Evolutionary conservation across 1,284 basidiomycete genomes (phyloP).

Genomic region (Xerocomus amazonicus): DNA sequence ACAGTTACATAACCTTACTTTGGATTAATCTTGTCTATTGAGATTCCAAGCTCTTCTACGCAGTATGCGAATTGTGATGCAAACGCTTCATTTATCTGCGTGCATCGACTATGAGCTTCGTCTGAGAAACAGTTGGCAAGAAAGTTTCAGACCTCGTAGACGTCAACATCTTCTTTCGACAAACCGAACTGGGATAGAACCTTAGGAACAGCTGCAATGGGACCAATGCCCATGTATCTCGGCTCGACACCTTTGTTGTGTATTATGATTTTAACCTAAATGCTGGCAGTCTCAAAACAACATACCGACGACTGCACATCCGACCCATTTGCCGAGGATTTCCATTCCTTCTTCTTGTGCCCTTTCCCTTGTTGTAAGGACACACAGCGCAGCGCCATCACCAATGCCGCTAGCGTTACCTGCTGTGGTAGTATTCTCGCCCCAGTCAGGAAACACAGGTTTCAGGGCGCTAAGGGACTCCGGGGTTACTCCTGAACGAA

Average conservation of each 20-base stretch:
- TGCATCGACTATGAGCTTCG: not conserved
- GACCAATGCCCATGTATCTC: constrained; percentile 83
- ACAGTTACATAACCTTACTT: constrained; percentile 47
- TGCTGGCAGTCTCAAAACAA: constrained; percentile 10
- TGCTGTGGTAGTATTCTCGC: constrained; percentile 71
- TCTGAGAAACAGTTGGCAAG: constrained; percentile 21
- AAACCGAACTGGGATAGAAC: constrained; percentile 72
- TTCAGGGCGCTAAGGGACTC: constrained; percentile 67
- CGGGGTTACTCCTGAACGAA: constrained; percentile 72
- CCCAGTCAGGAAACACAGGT: constrained; percentile 79
- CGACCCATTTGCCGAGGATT: constrained; percentile 87
- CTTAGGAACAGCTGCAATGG: constrained; percentile 82
- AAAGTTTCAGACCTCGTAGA: constrained; percentile 69
- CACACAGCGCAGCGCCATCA: constrained; percentile 89
- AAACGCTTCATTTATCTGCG: constrained; percentile 80
- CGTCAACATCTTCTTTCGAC: constrained; percentile 79
- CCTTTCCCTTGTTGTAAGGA: constrained; percentile 80
- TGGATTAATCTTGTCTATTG: constrained; percentile 84
- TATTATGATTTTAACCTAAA: not conserved
- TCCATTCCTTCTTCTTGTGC: constrained; percentile 85
- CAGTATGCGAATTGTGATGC: constrained; percentile 79
- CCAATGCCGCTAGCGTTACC: constrained; percentile 94
- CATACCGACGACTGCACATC: constrained; percentile 75
- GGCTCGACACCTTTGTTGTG: constrained; percentile 68
- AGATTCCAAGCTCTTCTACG: constrained; percentile 74